Conservation (phyloP, 2,329 filamentous ascomycete genomes). For the Fusarium gaditjirri region DNA sequence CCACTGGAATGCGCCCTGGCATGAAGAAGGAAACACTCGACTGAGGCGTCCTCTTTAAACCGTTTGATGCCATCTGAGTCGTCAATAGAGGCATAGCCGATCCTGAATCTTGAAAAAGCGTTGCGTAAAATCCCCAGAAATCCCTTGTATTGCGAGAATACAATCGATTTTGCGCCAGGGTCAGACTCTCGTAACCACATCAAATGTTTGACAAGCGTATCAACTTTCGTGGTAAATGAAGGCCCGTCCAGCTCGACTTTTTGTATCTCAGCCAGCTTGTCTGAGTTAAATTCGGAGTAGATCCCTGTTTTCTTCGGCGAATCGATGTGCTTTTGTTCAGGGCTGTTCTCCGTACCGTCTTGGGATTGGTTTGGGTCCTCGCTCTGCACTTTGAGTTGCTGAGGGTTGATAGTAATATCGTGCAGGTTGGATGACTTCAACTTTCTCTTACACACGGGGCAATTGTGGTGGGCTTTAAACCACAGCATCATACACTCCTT, state of each 20-base stretch:
- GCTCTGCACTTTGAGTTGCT: constrained; percentile 73
- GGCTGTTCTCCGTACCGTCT: constrained; percentile 9
- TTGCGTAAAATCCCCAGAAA: constrained; percentile 79
- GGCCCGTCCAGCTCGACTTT: constrained; percentile 77
- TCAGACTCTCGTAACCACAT: constrained; percentile 87
- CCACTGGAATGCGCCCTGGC: constrained; percentile 89
- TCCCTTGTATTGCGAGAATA: constrained; percentile 90
- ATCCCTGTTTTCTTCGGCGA: constrained; percentile 62
- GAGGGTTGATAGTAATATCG: constrained; percentile 84
- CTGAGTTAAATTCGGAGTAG: constrained; percentile 79
- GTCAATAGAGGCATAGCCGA: constrained; percentile 78
- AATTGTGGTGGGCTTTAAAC: constrained; percentile 79
- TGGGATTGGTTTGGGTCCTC: constrained; percentile 27
- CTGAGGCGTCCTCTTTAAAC: constrained; percentile 78
- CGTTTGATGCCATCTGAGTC: constrained; percentile 73
- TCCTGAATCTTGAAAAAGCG: constrained; percentile 77
- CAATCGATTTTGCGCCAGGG: constrained; percentile 86
- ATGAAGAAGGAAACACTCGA: constrained; percentile 89
- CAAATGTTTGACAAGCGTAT: constrained; percentile 82
- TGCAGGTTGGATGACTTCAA: constrained; percentile 77
- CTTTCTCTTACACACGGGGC: constrained; percentile 83
- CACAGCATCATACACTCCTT: constrained; percentile 85
- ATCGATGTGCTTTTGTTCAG: constrained; percentile 28
- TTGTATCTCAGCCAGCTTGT: constrained; percentile 82
- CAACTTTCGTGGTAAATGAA: constrained; percentile 90